Conservation (phyloP, 2,329 filamentous ascomycete genomes). For the Hypoxylon sp. region DNA sequence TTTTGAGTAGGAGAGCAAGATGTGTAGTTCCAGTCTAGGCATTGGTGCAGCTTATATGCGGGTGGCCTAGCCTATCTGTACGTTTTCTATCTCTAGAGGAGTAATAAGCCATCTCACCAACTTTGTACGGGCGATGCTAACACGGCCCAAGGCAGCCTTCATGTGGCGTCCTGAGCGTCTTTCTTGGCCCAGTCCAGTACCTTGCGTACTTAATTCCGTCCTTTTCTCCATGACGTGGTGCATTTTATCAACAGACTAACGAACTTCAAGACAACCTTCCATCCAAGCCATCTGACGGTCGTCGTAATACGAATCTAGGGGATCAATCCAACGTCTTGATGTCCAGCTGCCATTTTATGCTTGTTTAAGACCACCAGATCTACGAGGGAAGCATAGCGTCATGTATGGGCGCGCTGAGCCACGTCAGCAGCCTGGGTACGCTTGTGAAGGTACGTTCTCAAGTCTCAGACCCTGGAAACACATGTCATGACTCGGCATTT, state of each 20-base stretch:
- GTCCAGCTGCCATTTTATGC: slow-evolving; percentile 3
- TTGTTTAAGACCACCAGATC: slow-evolving; percentile 8
- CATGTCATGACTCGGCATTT: slow-evolving; percentile 14
- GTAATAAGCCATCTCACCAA: slow-evolving; percentile 5
- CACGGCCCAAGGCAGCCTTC: slow-evolving; percentile 8
- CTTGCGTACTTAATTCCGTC: slow-evolving; percentile 24
- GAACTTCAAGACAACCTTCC: slow-evolving; percentile 5
- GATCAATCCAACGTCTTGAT: slow-evolving; percentile 5
- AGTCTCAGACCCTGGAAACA: slow-evolving; percentile 33
- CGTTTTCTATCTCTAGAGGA: slow-evolving; percentile 6
- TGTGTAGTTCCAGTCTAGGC: slow-evolving; percentile 23
- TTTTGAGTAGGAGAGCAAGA: slow-evolving; percentile 13
- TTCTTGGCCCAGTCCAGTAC: slow-evolving; percentile 7
- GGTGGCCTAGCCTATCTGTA: slow-evolving; percentile 18
- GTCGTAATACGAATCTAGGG: slow-evolving; percentile 11
- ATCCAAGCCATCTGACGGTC: slow-evolving; percentile 4
- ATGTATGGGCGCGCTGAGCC: slow-evolving; percentile 41
- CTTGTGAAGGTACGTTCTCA: slow-evolving; percentile 39
- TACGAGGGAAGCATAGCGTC: slow-evolving; percentile 14
- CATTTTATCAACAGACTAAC: slow-evolving; percentile 2
- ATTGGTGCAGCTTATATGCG: slow-evolving; percentile 14
- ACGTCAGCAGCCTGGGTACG: slow-evolving; percentile 40
- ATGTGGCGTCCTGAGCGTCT: slow-evolving; percentile 25
- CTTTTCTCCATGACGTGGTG: slow-evolving; percentile 17
- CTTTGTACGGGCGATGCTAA: slow-evolving; percentile 14